A percentile compares a stretch with the other conserved stretches of the same genome.
phyloP scores from a whole-genome alignment of 495 filamentous ascomycete species.

The Daldinia grandis region DNA sequence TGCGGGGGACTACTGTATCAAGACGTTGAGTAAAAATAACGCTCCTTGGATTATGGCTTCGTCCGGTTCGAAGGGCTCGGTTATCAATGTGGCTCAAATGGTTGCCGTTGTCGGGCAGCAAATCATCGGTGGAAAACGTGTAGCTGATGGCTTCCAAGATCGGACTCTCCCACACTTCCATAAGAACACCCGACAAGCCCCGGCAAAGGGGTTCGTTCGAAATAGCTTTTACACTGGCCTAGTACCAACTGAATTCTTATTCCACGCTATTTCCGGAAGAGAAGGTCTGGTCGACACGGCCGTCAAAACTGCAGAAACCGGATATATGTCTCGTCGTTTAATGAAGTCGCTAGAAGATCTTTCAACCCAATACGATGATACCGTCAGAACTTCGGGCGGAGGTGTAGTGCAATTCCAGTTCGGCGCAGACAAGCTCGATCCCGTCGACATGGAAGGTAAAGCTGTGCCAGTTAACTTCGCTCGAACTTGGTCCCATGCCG shows the following conservation, averaged over 20 bases:
- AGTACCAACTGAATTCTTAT: conserved; percentile 89
- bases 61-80: conserved; percentile 93
- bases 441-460: conserved; percentile 95
- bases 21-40: conserved; percentile 88
- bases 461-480: conserved; percentile 94
- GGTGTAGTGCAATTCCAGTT: conserved; percentile 96
- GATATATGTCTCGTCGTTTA: conserved; percentile 97
- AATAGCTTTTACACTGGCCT: conserved; percentile 99
- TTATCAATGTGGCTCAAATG: conserved; percentile 99
- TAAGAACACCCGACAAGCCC: conserved; percentile 87
- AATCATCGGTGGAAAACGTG: conserved; percentile 93
- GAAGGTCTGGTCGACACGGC: conserved; percentile 99
- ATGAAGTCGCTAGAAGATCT: conserved; percentile 99
- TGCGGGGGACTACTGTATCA: conserved; percentile 91
- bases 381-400: conserved; percentile 85
- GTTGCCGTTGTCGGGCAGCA: conserved; percentile 96
- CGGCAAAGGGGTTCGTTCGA: conserved; percentile 93
- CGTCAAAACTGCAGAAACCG: conserved; percentile 98
- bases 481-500: conserved; percentile 86
- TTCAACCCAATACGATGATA: conserved; percentile 89
- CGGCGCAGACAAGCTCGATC: conserved; percentile 93
- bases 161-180: conserved; percentile 94
- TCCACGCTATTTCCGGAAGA: conserved; percentile 97
- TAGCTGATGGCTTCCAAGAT: conserved; percentile 95
- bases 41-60: conserved; percentile 96